Base-by-base conservation (phyloP, 2,329 filamentous ascomycete genomes). In the Parafenestella ontariensis region DNA sequence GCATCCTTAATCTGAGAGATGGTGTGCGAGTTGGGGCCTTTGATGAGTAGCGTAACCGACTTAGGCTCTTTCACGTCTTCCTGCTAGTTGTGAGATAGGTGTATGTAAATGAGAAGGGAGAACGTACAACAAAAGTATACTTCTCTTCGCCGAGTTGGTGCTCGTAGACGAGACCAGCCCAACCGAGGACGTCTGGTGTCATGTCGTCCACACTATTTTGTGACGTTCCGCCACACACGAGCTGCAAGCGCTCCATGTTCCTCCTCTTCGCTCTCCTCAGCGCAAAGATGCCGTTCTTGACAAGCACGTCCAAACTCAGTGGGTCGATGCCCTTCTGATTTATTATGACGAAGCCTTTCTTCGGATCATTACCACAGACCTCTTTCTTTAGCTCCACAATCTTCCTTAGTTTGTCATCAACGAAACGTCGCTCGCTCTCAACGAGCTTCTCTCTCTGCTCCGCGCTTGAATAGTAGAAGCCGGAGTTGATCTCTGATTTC, bases 301-400 rank as follows among this genome's bases (percentile, higher is more conserved):
- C 93, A 54, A 99, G 82, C 11, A 99, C 92, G 70, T 99, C 95
- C 64, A 99, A 84, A 49, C 93, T 97, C 58, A 99, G 83, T 20
- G 95, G 95, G 75, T 99, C 95, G 67, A 99, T 99, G 59, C 95
- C 95, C 85, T 99, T 99, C 79, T 99, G 95, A 83, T 99, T 99
- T 79, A 99, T 91, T 71, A 99, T 89, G 63, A 98, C 95, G 75
- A 99, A 99, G 70, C 90, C 89, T 84, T 98, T 97, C 81, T 91
- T 95, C 8, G 89, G 87, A 70, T 98, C 95, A 67, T 88, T 89
- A 26, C 94, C 95, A 78, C 95, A 99, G 13, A 98, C 92, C 77
- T 96, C 87, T 82, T 98, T 96, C 87, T 99, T 99, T 62, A 99
- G 82, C 66, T 97, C 94, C 11, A 99, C 91, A 75, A 99, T 98